Evolutionary conservation across 1,284 basidiomycete species (phyloP).

Genomic region (Lentinula novae-zelandiae): DNA sequence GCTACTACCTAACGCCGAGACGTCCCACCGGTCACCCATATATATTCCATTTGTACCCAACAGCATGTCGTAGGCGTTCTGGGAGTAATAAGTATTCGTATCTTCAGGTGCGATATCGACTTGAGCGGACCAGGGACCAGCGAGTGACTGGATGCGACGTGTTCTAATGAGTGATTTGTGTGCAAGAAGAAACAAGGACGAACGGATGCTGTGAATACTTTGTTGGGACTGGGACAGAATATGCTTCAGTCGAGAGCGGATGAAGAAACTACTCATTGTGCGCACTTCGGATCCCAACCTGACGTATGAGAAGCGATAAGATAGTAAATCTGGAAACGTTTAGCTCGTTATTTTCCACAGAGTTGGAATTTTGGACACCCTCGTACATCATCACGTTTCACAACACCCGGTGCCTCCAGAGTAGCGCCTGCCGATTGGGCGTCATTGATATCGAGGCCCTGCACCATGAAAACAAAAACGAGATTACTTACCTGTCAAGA

Average conservation of each 20-base stretch:
- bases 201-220: slow-evolving; percentile 51
- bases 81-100: slow-evolving; percentile 57
- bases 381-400: slow-evolving; percentile 50
- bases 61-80: slow-evolving; percentile 55
- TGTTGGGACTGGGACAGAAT: slow-evolving; percentile 63
- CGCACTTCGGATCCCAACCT: slow-evolving; percentile 15
- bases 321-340: slow-evolving; percentile 42
- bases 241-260: slow-evolving; percentile 23
- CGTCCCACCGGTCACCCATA: slow-evolving; percentile 65
- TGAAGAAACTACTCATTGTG: background rate
- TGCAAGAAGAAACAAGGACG: slow-evolving; percentile 15
- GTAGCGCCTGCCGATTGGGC: slow-evolving; percentile 40
- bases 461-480: background rate
- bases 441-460: background rate
- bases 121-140: slow-evolving; percentile 55
- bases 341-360: background rate
- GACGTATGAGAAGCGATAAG: slow-evolving; percentile 60
- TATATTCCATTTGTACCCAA: slow-evolving; percentile 51
- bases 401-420: slow-evolving; percentile 58
- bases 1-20: slow-evolving; percentile 51
- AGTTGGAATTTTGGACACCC: slow-evolving; percentile 11
- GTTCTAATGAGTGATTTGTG: background rate
- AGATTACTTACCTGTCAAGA: slow-evolving; percentile 36
- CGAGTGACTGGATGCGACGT: slow-evolving; percentile 38
- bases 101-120: slow-evolving; percentile 50